Evolutionary conservation across 768 basidiomycete genomes (phyloP).

Genomic region (Trametes meyenii): DNA sequence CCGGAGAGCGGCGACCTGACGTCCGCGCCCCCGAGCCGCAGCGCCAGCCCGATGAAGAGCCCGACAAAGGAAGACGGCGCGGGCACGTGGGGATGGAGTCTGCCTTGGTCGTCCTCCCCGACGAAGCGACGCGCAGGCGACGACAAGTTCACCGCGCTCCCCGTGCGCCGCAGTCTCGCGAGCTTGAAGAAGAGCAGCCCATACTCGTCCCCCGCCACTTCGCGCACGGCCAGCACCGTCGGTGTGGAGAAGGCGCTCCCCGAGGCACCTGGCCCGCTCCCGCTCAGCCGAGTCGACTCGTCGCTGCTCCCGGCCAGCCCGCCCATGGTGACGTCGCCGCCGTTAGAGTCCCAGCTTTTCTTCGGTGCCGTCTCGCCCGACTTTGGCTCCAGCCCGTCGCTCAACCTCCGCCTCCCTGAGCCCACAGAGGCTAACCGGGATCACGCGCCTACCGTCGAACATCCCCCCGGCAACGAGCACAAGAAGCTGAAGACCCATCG

Average conservation of each 20-base stretch:
- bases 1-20: conserved; percentile 28
- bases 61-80: conserved; percentile 16
- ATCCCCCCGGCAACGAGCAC: not conserved
- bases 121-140: conserved; percentile 12
- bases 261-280: not conserved
- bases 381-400: conserved; percentile 23
- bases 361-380: conserved; percentile 38
- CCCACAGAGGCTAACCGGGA: not conserved
- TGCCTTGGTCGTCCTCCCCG: conserved; percentile 28
- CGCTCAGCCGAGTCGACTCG: conserved; percentile 34
- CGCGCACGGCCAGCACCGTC: conserved; percentile 18
- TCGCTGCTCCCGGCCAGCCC: conserved; percentile 58
- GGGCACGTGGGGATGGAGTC: conserved; percentile 20
- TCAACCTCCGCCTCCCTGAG: conserved; percentile 16
- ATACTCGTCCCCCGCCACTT: conserved; percentile 6
- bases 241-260: not conserved
- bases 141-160: conserved; percentile 47
- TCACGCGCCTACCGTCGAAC: not conserved
- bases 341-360: conserved; percentile 57
- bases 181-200: conserved; percentile 38
- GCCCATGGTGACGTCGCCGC: conserved; percentile 56
- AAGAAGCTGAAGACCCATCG: conserved; percentile 27
- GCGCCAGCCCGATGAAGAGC: conserved; percentile 1
- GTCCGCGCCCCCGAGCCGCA: conserved; percentile 14
- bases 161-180: conserved; percentile 36